Percentiles rank a stretch among this genome's conserved stretches.
Conservation (phyloP, 176 grass and related monocot genomes). For the Aegilops speltoides region DNA sequence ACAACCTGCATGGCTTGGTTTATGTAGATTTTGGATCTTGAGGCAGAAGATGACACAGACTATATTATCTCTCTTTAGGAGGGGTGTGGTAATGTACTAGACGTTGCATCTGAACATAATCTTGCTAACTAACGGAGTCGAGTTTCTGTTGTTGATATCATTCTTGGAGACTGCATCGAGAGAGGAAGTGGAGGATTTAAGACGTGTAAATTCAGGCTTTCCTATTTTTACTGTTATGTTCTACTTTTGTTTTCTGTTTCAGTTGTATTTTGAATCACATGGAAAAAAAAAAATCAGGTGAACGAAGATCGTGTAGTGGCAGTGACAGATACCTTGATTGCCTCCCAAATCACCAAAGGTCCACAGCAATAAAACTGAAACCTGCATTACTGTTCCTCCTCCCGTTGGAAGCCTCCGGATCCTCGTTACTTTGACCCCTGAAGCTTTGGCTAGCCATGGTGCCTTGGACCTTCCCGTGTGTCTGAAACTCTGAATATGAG, state of each 20-base stretch:
- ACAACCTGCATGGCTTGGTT: constrained; percentile 55
- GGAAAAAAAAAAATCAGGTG: background rate
- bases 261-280: background rate
- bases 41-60: background rate
- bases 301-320: background rate
- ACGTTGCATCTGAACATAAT: background rate
- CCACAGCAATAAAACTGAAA: background rate
- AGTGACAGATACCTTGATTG: background rate
- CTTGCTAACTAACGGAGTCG: background rate
- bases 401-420: background rate
- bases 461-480: no score
- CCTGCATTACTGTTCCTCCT: background rate
- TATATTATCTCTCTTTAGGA: background rate
- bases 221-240: background rate
- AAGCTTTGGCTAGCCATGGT: background rate
- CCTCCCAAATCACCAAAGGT: background rate
- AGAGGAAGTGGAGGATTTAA: background rate
- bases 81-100: constrained; percentile 47
- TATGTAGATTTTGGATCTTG: constrained; percentile 55
- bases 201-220: background rate
- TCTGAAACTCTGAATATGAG: no score
- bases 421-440: background rate
- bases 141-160: background rate
- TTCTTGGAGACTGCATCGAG: background rate
- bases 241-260: background rate